Conservation (phyloP, 2,329 filamentous ascomycete species). For the Knufia fluminis region DNA sequence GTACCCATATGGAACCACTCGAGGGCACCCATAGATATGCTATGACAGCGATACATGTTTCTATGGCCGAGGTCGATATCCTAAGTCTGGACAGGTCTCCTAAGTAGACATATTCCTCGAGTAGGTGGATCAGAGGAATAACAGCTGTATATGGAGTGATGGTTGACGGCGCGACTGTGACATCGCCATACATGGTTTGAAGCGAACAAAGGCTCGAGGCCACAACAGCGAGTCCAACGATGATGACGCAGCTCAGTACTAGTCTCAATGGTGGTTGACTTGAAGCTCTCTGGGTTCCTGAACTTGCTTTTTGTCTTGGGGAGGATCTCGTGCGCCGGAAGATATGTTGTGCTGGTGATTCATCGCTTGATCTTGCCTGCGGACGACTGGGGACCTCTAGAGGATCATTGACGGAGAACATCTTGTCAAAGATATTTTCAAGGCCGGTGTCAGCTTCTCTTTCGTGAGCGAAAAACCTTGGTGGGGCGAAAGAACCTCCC, state of each 20-base stretch:
- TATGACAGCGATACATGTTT: conserved; percentile 12
- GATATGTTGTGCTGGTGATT: background rate
- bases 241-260: conserved; percentile 9
- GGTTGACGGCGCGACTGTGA: background rate
- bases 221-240: conserved; percentile 3
- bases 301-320: background rate
- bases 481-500: conserved; percentile 32
- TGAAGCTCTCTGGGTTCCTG: background rate
- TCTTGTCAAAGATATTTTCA: conserved; percentile 37
- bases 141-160: conserved; percentile 12
- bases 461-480: conserved; percentile 38
- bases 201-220: conserved; percentile 1
- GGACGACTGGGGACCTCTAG: background rate
- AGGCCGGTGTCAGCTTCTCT: conserved; percentile 36
- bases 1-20: conserved; percentile 12
- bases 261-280: conserved; percentile 1
- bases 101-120: conserved; percentile 5
- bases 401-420: conserved; percentile 32
- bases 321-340: background rate
- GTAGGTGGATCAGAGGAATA: conserved; percentile 14
- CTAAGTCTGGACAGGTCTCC: background rate
- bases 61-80: conserved; percentile 10
- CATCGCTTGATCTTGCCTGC: no score
- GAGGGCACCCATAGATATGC: conserved; percentile 10
- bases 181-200: background rate